A percentile compares a stretch with the other conserved stretches of the same genome.
Evolutionary conservation across 805 yeast species (phyloP).

Genomic region (Lipomyces spencermartinsiae): DNA sequence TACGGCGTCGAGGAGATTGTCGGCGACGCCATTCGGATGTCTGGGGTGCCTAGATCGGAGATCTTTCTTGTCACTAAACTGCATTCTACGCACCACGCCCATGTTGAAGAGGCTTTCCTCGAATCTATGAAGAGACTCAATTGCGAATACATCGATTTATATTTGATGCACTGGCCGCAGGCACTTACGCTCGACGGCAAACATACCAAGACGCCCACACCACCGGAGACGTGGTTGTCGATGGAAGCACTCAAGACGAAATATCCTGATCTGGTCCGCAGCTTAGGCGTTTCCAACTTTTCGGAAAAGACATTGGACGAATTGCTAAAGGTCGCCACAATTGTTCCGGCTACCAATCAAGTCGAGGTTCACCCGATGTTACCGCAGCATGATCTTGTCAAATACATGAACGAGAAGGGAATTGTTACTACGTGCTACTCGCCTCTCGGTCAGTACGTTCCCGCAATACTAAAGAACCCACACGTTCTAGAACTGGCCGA

Average conservation of each 20-base stretch:
- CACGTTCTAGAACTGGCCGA: constrained; percentile 70
- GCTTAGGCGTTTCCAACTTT: constrained; percentile 78
- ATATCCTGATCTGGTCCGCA: constrained; percentile 65
- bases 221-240: constrained; percentile 71
- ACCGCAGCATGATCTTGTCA: constrained; percentile 66
- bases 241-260: constrained; percentile 64
- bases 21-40: constrained; percentile 57
- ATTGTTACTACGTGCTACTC: constrained; percentile 74
- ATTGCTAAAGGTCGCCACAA: constrained; percentile 57
- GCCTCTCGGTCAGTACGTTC: constrained; percentile 73
- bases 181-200: constrained; percentile 47
- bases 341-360: constrained; percentile 73
- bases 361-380: constrained; percentile 75
- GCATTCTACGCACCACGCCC: constrained; percentile 51
- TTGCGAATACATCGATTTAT: constrained; percentile 68
- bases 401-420: constrained; percentile 58
- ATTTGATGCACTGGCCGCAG: constrained; percentile 72
- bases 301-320: constrained; percentile 57
- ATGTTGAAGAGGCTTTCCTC: constrained; percentile 57
- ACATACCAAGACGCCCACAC: constrained; percentile 59
- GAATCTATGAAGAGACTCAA: constrained; percentile 58
- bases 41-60: constrained; percentile 55
- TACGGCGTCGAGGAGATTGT: constrained; percentile 71
- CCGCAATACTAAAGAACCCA: constrained; percentile 60
- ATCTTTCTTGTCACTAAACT: constrained; percentile 71